These are phyloP conservation scores for Wolfiporia cocos DNA, from an alignment of 1,284 basidiomycete species.

Conservation along the genomic window DNA sequence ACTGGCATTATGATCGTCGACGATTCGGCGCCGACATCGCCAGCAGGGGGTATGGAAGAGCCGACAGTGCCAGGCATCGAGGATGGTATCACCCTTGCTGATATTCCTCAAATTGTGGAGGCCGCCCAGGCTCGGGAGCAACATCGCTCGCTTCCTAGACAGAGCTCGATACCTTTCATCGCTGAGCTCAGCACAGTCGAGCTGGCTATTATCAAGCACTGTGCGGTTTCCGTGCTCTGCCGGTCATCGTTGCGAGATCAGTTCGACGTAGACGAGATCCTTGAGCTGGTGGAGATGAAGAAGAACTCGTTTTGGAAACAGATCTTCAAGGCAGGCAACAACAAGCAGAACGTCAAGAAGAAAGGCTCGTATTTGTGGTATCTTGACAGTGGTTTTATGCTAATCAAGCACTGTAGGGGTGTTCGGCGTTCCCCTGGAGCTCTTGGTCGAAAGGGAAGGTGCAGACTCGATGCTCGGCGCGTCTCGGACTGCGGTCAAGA, in stretches of 20 bases:
- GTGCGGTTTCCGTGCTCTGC: constrained; percentile 78
- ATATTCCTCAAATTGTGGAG: constrained; percentile 91
- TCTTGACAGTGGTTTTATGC: constrained; percentile 1
- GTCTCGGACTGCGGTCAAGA: constrained; percentile 78
- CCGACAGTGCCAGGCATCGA: constrained; percentile 37
- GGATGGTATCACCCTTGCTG: constrained; percentile 91
- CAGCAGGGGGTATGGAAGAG: constrained; percentile 39
- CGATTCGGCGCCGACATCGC: constrained; percentile 70
- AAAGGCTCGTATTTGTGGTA: constrained; percentile 56
- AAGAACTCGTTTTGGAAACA: constrained; percentile 98
- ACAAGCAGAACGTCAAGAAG: constrained; percentile 86
- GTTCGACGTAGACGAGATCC: constrained; percentile 86
- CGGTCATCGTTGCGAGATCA: constrained; percentile 77
- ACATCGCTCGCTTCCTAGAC: constrained; percentile 69
- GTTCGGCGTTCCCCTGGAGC: constrained; percentile 90
- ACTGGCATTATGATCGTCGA: constrained; percentile 89
- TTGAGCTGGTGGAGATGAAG: constrained; percentile 91
- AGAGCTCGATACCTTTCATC: constrained; percentile 74
- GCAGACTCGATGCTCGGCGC: constrained; percentile 91
- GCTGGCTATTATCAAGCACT: constrained; percentile 88
- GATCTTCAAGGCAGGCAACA: constrained; percentile 86
- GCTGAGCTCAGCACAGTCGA: constrained; percentile 84
- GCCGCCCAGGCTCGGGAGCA: constrained; percentile 88
- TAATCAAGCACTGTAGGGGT: constrained; percentile 44
- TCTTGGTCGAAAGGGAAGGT: constrained; percentile 93